These are phyloP conservation scores for Canariomyces notabilis DNA, from an alignment of 2,329 filamentous ascomycete genomes.

Conservation along the genomic window DNA sequence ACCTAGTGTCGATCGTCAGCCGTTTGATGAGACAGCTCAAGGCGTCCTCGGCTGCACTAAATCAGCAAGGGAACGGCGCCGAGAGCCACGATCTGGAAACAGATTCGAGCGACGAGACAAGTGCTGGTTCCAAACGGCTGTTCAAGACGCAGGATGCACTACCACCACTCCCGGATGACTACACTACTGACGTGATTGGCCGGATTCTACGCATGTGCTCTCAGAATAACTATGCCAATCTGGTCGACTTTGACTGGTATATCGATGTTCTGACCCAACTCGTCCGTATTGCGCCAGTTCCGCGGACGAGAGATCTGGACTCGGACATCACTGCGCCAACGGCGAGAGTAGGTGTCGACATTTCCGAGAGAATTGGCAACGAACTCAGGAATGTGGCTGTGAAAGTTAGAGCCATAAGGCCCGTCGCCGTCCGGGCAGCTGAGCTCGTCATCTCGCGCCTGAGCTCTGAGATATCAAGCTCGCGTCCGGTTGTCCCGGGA, in stretches of 20 bases:
- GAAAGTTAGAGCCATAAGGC: constrained; percentile 78
- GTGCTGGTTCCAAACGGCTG: constrained; percentile 35
- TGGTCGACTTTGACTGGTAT: constrained; percentile 96
- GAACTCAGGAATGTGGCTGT: constrained; percentile 89
- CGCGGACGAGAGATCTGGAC: constrained; percentile 38
- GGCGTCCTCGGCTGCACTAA: constrained; percentile 50
- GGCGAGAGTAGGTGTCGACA: constrained; percentile 36
- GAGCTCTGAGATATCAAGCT: constrained; percentile 45
- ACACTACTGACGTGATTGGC: constrained; percentile 74
- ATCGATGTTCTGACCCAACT: constrained; percentile 84
- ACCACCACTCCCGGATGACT: constrained; percentile 75
- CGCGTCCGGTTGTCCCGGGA: constrained; percentile 55
- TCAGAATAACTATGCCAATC: constrained; percentile 76
- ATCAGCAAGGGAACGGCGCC: constrained; percentile 34
- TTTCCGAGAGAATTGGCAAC: constrained; percentile 69
- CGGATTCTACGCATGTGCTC: constrained; percentile 87
- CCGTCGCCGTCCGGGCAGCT: constrained; percentile 75
- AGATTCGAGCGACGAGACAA: constrained; percentile 46
- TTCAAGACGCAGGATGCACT: constrained; percentile 38
- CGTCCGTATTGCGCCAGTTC: constrained; percentile 62
- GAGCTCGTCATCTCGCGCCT: constrained; percentile 66
- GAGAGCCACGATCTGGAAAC: constrained; percentile 41
- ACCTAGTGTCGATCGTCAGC: constrained; percentile 76
- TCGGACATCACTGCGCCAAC: constrained; percentile 28
- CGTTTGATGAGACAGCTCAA: constrained; percentile 83